Percentiles rank a stretch among this genome's conserved stretches.
These are phyloP conservation scores for Xylariaceae sp. DNA, from an alignment of 2,329 filamentous ascomycete species.

Conservation along the genomic window DNA sequence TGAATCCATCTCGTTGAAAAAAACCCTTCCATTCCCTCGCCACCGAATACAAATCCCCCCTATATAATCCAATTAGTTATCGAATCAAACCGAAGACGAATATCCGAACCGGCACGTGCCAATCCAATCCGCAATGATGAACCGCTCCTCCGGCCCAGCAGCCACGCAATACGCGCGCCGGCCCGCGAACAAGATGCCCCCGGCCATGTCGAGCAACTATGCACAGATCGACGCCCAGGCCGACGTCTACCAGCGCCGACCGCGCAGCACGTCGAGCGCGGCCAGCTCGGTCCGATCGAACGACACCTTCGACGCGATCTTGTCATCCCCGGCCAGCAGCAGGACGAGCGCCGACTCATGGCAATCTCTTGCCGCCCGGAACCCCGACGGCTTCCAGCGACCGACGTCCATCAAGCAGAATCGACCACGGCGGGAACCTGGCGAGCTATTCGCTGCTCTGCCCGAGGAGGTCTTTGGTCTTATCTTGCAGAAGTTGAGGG, in stretches of 20 bases:
- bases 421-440: constrained; percentile 36
- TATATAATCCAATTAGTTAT: constrained; percentile 17
- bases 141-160: constrained; percentile 20
- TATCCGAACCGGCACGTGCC: constrained; percentile 19
- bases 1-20: constrained; percentile 21
- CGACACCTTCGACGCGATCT: constrained; percentile 30
- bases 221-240: constrained; percentile 30
- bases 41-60: constrained; percentile 5
- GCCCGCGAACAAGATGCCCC: constrained; percentile 17
- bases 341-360: constrained; percentile 39
- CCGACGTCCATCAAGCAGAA: constrained; percentile 34
- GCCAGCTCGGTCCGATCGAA: constrained; percentile 28
- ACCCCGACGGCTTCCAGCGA: constrained; percentile 31
- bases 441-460: constrained; percentile 50
- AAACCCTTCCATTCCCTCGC: constrained; percentile 15
- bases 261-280: constrained; percentile 23
- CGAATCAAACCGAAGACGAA: constrained; percentile 11
- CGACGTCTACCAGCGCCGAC: constrained; percentile 25
- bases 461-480: constrained; percentile 55
- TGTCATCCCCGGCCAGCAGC: constrained; percentile 33
- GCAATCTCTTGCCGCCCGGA: constrained; percentile 30
- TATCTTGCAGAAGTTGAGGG: constrained; percentile 50
- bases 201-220: constrained; percentile 28
- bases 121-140: constrained; percentile 14
- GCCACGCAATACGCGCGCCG: constrained; percentile 21